A percentile compares a stretch with the other conserved stretches of the same genome.
These are phyloP conservation scores for Diaporthe sp. DNA, from an alignment of 2,329 filamentous ascomycete genomes.

Conservation along the genomic window DNA sequence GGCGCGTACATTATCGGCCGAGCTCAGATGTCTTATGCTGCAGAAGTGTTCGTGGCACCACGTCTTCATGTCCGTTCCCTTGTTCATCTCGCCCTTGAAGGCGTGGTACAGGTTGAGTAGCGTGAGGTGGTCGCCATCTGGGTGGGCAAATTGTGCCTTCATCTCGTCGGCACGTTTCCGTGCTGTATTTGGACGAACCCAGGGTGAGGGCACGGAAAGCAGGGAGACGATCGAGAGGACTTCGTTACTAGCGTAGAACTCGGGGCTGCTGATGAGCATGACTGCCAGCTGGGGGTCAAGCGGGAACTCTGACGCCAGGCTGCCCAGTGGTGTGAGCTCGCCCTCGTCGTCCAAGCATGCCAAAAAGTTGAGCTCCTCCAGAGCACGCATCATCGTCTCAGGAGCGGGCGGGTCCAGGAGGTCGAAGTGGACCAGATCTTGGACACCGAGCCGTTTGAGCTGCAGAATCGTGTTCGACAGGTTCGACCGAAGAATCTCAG, in stretches of 20 bases:
- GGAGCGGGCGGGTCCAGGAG: slow-evolving; percentile 98
- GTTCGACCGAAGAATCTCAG: slow-evolving; percentile 95
- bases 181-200: slow-evolving; percentile 86
- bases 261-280: slow-evolving; percentile 96
- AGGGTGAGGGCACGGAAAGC: slow-evolving; percentile 94
- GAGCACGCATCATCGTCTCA: slow-evolving; percentile 96
- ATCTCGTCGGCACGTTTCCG: slow-evolving; percentile 96
- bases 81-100: slow-evolving; percentile 83
- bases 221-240: slow-evolving; percentile 95
- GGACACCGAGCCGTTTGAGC: slow-evolving; percentile 95
- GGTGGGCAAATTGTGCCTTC: slow-evolving; percentile 93
- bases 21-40: slow-evolving; percentile 87
- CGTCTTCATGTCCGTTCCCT: slow-evolving; percentile 77
- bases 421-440: slow-evolving; percentile 98
- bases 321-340: slow-evolving; percentile 87
- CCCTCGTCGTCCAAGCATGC: slow-evolving; percentile 97
- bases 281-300: slow-evolving; percentile 94
- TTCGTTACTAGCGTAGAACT: slow-evolving; percentile 99
- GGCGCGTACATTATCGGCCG: slow-evolving; percentile 91
- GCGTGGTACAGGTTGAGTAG: slow-evolving; percentile 98
- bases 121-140: slow-evolving; percentile 94
- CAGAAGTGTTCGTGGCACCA: slow-evolving; percentile 99
- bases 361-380: slow-evolving; percentile 98
- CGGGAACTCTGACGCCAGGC: slow-evolving; percentile 93
- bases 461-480: slow-evolving; percentile 95